phyloP scores from a whole-genome alignment of 2,329 filamentous ascomycete species.

The Fusarium odoratissimum region DNA sequence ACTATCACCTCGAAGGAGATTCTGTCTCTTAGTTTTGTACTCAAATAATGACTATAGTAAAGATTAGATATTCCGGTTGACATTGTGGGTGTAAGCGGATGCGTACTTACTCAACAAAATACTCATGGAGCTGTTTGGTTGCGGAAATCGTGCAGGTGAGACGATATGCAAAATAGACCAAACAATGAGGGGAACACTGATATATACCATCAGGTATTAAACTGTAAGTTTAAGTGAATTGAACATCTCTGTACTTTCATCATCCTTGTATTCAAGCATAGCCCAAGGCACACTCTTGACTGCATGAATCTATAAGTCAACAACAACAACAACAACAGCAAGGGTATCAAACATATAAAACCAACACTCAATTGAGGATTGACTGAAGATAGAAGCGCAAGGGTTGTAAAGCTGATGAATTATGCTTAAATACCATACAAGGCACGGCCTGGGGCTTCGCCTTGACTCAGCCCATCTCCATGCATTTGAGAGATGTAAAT shows the following conservation, averaged over 20 bases:
- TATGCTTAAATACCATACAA: background rate
- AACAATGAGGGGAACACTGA: background rate
- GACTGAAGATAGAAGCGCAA: background rate
- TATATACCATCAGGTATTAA: background rate
- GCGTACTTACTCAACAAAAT: background rate
- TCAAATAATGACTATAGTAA: background rate
- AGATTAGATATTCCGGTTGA: background rate
- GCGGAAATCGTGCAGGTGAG: background rate
- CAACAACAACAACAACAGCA: background rate
- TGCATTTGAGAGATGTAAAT: background rate
- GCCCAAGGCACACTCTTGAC: background rate
- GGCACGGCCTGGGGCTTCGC: background rate
- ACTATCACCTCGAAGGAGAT: too few species aligned
- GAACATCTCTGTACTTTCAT: background rate
- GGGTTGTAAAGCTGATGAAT: too few species aligned
- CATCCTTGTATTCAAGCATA: background rate
- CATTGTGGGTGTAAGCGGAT: background rate
- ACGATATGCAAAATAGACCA: background rate
- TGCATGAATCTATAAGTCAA: background rate
- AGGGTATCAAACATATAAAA: background rate
- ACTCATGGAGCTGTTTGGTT: background rate
- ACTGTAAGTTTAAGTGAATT: background rate
- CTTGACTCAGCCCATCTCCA: background rate
- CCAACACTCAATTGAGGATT: background rate
- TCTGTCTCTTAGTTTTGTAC: background rate